Evolutionary conservation across 768 basidiomycete species (phyloP).

Genomic region (Psilocybe azurescens): DNA sequence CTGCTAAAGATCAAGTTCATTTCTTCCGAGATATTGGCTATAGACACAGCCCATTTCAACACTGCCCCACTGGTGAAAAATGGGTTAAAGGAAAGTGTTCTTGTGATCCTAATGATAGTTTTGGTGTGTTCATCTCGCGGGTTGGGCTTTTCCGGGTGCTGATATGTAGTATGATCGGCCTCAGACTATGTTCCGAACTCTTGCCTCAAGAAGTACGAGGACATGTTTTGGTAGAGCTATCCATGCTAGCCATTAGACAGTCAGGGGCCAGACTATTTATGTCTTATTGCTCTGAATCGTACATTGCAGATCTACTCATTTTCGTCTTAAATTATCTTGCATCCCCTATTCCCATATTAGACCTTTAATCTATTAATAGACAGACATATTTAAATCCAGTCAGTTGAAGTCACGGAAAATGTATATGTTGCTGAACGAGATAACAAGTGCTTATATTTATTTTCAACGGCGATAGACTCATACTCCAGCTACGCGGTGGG

Average conservation of each 20-base stretch:
- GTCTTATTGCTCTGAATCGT: background rate
- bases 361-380: background rate
- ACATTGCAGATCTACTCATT: background rate
- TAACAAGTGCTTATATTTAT: too few relatives aligned
- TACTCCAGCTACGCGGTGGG: too few relatives aligned
- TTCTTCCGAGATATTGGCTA: constrained; percentile 90
- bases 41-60: constrained; percentile 79
- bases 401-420: too few relatives aligned
- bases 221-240: constrained; percentile 30
- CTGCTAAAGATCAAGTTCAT: constrained; percentile 75
- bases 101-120: constrained; percentile 73
- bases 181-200: constrained; percentile 48
- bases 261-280: background rate
- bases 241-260: background rate
- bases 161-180: background rate
- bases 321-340: background rate
- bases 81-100: constrained; percentile 70
- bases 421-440: too few relatives aligned
- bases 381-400: too few relatives aligned
- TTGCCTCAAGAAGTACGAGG: constrained; percentile 44
- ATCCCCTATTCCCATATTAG: background rate
- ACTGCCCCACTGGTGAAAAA: constrained; percentile 64
- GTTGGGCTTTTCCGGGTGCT: background rate
- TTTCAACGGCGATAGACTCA: too few relatives aligned
- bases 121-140: constrained; percentile 52